phyloP scores from a whole-genome alignment of 768 basidiomycete genomes.

The Xerocomellus dryophilus region DNA sequence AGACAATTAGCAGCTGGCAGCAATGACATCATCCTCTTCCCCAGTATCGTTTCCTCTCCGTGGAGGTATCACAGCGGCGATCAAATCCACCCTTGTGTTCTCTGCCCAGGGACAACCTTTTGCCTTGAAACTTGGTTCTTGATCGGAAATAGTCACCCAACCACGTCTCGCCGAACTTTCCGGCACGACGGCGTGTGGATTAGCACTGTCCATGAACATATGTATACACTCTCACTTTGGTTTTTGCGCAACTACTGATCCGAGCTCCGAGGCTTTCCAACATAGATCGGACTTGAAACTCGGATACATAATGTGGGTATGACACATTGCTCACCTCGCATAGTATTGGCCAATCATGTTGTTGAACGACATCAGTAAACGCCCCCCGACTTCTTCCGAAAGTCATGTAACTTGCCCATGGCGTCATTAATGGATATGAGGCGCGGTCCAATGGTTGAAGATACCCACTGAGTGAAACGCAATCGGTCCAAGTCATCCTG shows the following conservation, averaged over 20 bases:
- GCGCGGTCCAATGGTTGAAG: not conserved
- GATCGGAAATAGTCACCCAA: not conserved
- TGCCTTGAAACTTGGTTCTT: not conserved
- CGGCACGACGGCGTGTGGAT: not conserved
- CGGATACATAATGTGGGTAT: not conserved
- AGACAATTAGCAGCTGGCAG: conserved; percentile 1
- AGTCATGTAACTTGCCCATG: not conserved
- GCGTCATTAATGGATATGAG: not conserved
- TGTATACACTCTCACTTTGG: not conserved
- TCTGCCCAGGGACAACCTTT: not conserved
- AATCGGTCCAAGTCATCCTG: not conserved
- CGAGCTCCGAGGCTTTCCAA: not conserved
- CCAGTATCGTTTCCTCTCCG: not conserved
- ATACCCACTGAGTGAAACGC: not conserved
- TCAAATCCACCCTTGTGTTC: not conserved
- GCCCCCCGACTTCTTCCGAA: not conserved
- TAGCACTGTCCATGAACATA: not conserved
- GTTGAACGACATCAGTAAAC: not conserved
- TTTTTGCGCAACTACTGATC: not conserved
- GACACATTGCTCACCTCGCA: not conserved
- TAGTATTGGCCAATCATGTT: not conserved
- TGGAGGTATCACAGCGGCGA: not conserved
- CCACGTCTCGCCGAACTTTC: not conserved
- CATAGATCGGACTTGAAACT: not conserved
- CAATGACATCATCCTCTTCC: conserved; percentile 12